A percentile compares a stretch with the other conserved stretches of the same genome.
phyloP scores from a whole-genome alignment of 441 rosid species.

The Croton setiger region DNA sequence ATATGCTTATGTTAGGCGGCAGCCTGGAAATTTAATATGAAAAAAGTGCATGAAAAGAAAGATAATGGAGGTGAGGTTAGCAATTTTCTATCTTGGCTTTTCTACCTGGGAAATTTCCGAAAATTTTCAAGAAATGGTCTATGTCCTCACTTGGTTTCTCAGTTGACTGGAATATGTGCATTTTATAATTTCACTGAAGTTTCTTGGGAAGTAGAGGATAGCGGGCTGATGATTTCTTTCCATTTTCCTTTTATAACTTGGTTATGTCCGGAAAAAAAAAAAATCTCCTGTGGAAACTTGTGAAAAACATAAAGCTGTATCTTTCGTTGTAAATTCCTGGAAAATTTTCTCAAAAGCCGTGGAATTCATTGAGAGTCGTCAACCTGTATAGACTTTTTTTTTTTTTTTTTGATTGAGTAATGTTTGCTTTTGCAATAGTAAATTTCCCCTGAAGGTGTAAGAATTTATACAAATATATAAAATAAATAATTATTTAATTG shows the following conservation, averaged over 20 bases:
- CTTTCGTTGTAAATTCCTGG: neutral
- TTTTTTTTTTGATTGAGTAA: too few relatives aligned
- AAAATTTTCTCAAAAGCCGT: neutral
- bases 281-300: neutral
- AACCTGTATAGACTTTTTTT: too few relatives aligned
- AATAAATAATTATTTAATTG: too few relatives aligned
- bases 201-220: neutral
- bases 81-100: neutral
- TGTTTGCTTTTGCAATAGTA: too few relatives aligned
- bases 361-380: neutral
- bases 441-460: too few relatives aligned
- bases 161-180: neutral
- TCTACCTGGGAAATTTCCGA: neutral
- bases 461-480: too few relatives aligned
- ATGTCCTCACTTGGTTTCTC: neutral
- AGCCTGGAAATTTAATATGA: neutral
- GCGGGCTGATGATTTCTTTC: neutral
- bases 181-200: slow-evolving; percentile 4
- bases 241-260: too few relatives aligned
- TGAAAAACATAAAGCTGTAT: neutral
- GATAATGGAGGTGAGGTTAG: neutral
- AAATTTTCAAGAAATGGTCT: neutral
- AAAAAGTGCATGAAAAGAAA: neutral
- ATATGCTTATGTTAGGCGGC: neutral
- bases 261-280: too few relatives aligned